phyloP scores from a whole-genome alignment of 202 grass and related monocot genomes.

The Carex arenaria region DNA sequence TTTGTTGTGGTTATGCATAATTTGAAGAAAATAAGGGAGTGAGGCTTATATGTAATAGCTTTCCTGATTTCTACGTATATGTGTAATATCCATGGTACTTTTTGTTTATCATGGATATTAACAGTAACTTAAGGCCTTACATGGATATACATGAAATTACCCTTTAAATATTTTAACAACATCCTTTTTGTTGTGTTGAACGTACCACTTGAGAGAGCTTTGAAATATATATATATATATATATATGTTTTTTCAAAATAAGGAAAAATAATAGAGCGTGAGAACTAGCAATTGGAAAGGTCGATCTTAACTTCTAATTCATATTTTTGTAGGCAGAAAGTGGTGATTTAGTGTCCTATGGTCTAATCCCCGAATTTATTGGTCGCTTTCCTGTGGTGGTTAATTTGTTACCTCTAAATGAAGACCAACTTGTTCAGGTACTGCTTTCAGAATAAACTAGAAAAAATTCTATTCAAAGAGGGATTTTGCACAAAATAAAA shows the following conservation, averaged over 20 bases:
- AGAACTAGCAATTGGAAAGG: not conserved
- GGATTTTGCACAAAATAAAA: not conserved
- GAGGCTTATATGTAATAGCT: not conserved
- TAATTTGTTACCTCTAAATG: slow-evolving; percentile 73
- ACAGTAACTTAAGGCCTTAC: not conserved
- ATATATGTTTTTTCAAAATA: not conserved
- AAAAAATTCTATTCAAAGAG: not conserved
- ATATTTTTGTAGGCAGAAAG: slow-evolving; percentile 79
- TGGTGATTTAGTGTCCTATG: slow-evolving; percentile 72
- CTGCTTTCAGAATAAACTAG: slow-evolving; percentile 11
- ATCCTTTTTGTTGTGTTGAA: not conserved
- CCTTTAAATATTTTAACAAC: not conserved
- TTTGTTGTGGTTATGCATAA: not conserved
- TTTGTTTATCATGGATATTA: no score
- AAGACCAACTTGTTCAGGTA: slow-evolving; percentile 99
- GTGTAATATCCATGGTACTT: not conserved
- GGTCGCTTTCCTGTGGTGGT: slow-evolving; percentile 90
- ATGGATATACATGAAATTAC: not conserved
- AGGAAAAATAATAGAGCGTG: not conserved
- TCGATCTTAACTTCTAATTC: slow-evolving; percentile 3
- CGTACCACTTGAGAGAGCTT: not conserved
- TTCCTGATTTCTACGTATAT: not conserved
- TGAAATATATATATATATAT: not conserved
- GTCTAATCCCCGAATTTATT: slow-evolving; percentile 94
- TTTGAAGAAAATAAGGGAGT: not conserved